Base-by-base conservation (phyloP, 371 early-diverging fungal genomes). In the Rhizopus microsporus region DNA sequence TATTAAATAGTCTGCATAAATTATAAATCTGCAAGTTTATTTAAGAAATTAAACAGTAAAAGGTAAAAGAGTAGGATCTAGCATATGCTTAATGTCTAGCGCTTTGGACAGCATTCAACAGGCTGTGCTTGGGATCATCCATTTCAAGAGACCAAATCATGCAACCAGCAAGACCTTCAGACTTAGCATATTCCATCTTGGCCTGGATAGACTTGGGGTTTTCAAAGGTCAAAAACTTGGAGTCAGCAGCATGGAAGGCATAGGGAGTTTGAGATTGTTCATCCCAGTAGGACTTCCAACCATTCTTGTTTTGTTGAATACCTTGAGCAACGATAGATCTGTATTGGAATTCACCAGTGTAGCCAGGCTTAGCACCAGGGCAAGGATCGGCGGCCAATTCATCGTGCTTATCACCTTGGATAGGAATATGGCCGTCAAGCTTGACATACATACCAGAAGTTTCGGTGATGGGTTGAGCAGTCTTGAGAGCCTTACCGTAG, bases 201-300 rank as follows among this genome's bases (percentile, higher is more conserved):
- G 59, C 60, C 12, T 48, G 50, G 7, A 85, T 53, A 23, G 84
- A 82, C 37, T 73, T 54, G 7, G 68, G 59, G 44, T 88, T 80
- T 52, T 88, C 89, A 57, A 81, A 88, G 0, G 82, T 75, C 16
- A 88, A 65, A 47, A 85, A 77, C 30, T 64, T 60, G 35, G 70
- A 73, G n/a, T 73, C 69, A 5, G 46, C 8, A 9, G 47, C 29
- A 54, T 79, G 82, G 57, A 72, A 84, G 43, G 86, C 71, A 75
- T 83, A 88, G 65, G 88, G 88, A 4, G 88, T 87, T 29, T 68
- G 59, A 1, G 83, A 76, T 9, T 55, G 69, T 0, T 71, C 59
- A 42, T 89, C 89, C 79, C 82, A 87, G 49, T 75, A 63, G 7
- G 81, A 72, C 13, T 82, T 62, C 89, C 89, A 89, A 9, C 75